Evolutionary conservation across 176 grass and related monocot species (phyloP).

Genomic region (Alopecurus myosuroides): DNA sequence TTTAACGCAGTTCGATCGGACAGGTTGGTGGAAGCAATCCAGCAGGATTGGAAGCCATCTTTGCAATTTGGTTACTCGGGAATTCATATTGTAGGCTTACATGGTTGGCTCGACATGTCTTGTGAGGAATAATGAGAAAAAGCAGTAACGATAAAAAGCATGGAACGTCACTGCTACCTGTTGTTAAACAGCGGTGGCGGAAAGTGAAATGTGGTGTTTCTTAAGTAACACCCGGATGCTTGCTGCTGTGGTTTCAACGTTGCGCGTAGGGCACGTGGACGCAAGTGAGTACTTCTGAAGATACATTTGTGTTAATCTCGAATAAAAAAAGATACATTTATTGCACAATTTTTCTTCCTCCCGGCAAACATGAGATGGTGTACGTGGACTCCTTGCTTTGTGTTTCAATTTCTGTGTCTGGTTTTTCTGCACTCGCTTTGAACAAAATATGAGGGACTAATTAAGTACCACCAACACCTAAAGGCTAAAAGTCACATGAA

Average conservation of each 20-base stretch:
- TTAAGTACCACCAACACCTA: background rate
- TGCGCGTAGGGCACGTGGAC: background rate
- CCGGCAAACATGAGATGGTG: background rate
- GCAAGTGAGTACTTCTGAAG: background rate
- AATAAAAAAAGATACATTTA: too few relatives aligned
- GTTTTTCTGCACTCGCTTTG: background rate
- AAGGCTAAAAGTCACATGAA: background rate
- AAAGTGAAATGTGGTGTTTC: background rate
- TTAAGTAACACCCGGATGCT: background rate
- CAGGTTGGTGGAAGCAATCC: constrained; percentile 12
- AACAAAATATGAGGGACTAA: background rate
- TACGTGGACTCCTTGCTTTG: background rate
- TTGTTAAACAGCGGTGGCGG: background rate
- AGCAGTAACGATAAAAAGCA: background rate
- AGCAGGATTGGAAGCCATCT: background rate
- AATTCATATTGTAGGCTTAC: background rate
- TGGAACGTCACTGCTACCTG: background rate
- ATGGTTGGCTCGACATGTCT: background rate
- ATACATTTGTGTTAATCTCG: too few relatives aligned
- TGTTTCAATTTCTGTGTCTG: background rate
- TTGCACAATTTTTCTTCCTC: background rate
- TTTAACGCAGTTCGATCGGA: constrained; percentile 28
- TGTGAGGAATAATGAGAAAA: background rate
- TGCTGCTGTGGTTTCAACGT: background rate
- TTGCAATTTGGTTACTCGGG: background rate